phyloP scores from a whole-genome alignment of 208 protist species.

The Trypanosoma melophagium region DNA sequence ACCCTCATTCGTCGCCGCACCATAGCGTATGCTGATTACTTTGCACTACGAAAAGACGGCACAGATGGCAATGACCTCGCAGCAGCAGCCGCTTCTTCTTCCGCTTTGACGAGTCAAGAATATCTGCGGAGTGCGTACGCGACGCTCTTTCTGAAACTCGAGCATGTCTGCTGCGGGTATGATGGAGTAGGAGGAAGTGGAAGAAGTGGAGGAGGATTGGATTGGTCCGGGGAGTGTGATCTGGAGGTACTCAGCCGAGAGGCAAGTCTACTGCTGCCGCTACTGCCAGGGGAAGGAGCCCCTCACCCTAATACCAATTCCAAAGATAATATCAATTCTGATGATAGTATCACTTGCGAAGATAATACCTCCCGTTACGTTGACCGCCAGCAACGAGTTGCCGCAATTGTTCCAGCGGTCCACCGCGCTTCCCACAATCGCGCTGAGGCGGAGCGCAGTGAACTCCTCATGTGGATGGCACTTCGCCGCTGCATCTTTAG shows the following conservation, averaged over 20 bases:
- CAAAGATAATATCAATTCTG: neutral
- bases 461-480: conserved; percentile 22
- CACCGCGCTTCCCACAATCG: conserved; percentile 19
- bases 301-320: too few relatives aligned
- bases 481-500: conserved; percentile 6
- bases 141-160: conserved; percentile 22
- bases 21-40: conserved; percentile 13
- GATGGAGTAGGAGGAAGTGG: neutral
- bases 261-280: conserved; percentile 13
- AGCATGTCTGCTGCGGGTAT: conserved; percentile 9
- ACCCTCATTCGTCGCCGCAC: neutral
- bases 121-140: conserved; percentile 17
- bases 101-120: neutral
- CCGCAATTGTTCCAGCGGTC: conserved; percentile 2
- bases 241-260: conserved; percentile 8
- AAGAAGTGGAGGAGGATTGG: neutral
- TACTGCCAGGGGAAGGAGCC: conserved; percentile 7
- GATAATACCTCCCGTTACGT: neutral
- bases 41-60: neutral
- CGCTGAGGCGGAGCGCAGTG: conserved; percentile 14
- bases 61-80: neutral
- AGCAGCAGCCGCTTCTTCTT: neutral
- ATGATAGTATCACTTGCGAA: neutral
- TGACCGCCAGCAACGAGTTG: conserved; percentile 8
- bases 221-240: too few relatives aligned